Percentiles rank a stretch among this genome's conserved stretches.
These are phyloP conservation scores for Russula earlei DNA, from an alignment of 768 basidiomycete species.

Conservation along the genomic window DNA sequence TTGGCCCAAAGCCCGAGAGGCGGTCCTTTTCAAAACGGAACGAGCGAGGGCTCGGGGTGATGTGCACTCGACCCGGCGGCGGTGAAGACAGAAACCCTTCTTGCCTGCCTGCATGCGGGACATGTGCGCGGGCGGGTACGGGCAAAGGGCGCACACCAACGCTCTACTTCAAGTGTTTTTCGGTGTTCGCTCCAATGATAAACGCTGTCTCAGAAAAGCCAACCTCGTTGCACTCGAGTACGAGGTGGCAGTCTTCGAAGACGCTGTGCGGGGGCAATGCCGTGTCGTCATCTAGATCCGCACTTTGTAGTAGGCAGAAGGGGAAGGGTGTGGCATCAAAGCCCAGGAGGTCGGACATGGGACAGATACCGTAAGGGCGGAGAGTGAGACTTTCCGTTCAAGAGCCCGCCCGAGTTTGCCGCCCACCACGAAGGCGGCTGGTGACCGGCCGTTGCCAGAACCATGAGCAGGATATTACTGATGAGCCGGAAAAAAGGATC, in stretches of 20 bases:
- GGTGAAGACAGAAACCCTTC: constrained; percentile 27
- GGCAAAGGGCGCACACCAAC: constrained; percentile 5
- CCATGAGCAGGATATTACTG: constrained; percentile 2
- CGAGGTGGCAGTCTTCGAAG: constrained; percentile 10
- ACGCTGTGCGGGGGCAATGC: constrained; percentile 11
- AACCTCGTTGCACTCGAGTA: constrained; percentile 22
- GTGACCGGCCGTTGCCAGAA: constrained; percentile 1
- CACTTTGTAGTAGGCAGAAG: constrained; percentile 26
- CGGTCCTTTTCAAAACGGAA: constrained; percentile 21
- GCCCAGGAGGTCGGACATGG: constrained; percentile 17
- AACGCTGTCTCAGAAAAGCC: constrained; percentile 22
- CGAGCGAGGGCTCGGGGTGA: constrained; percentile 19
- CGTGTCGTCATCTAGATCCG: constrained; percentile 24
- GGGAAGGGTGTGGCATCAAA: constrained; percentile 26
- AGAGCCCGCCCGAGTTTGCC: constrained; percentile 17
- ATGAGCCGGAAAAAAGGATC: not conserved
- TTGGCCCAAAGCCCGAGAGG: constrained; percentile 17
- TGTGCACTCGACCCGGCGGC: constrained; percentile 21
- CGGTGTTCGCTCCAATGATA: constrained; percentile 25
- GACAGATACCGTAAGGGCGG: constrained; percentile 13
- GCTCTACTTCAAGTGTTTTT: constrained; percentile 15
- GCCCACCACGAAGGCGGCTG: constrained; percentile 1
- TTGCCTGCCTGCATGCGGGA: constrained; percentile 23
- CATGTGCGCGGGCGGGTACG: not conserved
- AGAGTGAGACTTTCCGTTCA: constrained; percentile 7